Evolutionary conservation across 169 alveolate genomes (phyloP).

Genomic region (Cryptosporidium bovis): DNA sequence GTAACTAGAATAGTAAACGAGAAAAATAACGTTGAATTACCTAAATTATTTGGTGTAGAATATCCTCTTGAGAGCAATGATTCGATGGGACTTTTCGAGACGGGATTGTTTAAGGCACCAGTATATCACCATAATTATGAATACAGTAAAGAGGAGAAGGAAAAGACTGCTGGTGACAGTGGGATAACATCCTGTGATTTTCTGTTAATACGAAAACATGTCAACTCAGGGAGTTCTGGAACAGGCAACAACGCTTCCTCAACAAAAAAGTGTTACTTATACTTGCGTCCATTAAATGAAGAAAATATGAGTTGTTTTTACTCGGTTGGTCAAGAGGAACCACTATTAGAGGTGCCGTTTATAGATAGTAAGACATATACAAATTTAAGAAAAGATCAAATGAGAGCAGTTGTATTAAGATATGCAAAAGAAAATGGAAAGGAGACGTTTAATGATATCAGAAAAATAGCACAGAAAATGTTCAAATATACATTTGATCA

Average conservation of each 20-base stretch:
- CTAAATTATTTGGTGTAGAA: conserved; percentile 53
- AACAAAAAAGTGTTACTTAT: conserved; percentile 18
- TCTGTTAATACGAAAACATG: conserved; percentile 34
- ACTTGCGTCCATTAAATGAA: conserved; percentile 46
- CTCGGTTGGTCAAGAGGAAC: conserved; percentile 90
- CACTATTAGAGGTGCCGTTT: conserved; percentile 84
- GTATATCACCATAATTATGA: conserved; percentile 76
- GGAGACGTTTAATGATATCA: conserved; percentile 16
- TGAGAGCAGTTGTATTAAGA: conserved; percentile 61
- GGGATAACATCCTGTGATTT: conserved; percentile 46
- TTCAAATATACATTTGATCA: conserved; percentile 49
- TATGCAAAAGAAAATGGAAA: conserved; percentile 51
- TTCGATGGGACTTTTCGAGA: conserved; percentile 79
- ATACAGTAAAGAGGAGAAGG: conserved; percentile 66
- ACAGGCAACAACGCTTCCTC: neutral
- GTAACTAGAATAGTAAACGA: conserved; percentile 40
- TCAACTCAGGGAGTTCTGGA: neutral
- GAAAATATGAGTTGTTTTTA: conserved; percentile 76
- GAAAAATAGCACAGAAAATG: conserved; percentile 37
- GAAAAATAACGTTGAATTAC: neutral
- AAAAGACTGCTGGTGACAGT: conserved; percentile 1
- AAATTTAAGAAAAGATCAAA: conserved; percentile 33
- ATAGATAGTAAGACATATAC: conserved; percentile 77
- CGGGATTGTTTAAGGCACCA: conserved; percentile 81
- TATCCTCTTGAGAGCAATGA: conserved; percentile 74